These are phyloP conservation scores for Arthrobotrys megalospora DNA, from an alignment of 2,329 filamentous ascomycete genomes.

Conservation along the genomic window DNA sequence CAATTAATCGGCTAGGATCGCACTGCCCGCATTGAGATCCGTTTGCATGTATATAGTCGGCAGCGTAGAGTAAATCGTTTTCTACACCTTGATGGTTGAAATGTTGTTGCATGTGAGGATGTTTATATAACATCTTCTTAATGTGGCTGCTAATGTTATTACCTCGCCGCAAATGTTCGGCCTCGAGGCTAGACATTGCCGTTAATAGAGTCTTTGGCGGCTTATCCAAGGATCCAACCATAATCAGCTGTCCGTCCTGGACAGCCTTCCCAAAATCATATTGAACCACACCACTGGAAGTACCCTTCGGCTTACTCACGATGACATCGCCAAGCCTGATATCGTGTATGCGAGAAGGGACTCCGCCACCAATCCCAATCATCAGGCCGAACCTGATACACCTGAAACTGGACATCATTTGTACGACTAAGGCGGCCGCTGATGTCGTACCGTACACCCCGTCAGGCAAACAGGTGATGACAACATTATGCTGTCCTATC, in stretches of 20 bases:
- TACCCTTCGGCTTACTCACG: constrained; percentile 37
- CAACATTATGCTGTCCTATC: constrained; percentile 64
- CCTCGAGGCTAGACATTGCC: constrained; percentile 9
- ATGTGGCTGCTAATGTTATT: constrained; percentile 10
- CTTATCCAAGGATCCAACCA: constrained; percentile 14
- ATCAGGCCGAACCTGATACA: constrained; percentile 62
- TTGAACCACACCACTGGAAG: constrained; percentile 36
- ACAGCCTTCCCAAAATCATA: constrained; percentile 50
- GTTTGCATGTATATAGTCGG: constrained; percentile 1
- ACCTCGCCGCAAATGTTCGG: background rate
- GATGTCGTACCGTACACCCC: constrained; percentile 62
- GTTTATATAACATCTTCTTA: constrained; percentile 5
- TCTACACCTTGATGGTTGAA: background rate
- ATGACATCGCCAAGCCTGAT: constrained; percentile 63
- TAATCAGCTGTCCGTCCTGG: background rate
- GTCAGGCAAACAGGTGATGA: constrained; percentile 62
- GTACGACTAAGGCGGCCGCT: constrained; percentile 58
- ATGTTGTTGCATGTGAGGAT: background rate
- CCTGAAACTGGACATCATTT: constrained; percentile 61
- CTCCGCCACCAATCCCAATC: constrained; percentile 65
- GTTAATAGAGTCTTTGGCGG: constrained; percentile 15
- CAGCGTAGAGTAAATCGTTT: constrained; percentile 8
- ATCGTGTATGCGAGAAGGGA: constrained; percentile 59
- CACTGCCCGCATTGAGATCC: background rate
- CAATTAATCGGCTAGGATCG: background rate